A percentile compares a stretch with the other conserved stretches of the same genome.
Evolutionary conservation across 768 basidiomycete genomes (phyloP).

Genomic region (Pilatotrama ljubarskyi): DNA sequence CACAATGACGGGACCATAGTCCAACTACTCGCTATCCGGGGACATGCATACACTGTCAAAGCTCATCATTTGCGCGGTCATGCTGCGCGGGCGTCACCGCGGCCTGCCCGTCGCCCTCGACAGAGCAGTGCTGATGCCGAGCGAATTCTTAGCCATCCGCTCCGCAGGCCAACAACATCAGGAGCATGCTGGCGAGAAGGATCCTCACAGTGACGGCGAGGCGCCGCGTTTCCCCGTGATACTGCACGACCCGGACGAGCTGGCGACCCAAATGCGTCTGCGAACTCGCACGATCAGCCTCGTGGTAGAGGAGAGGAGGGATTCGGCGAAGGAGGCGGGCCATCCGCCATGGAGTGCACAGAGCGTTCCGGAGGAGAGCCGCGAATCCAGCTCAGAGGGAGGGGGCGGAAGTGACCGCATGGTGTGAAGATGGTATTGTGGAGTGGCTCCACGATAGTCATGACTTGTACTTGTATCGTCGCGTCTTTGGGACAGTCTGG

Average conservation of each 20-base stretch:
- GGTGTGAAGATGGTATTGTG: no score
- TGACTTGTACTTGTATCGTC: slow-evolving; percentile 4
- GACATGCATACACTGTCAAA: slow-evolving; percentile 81
- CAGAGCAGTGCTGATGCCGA: slow-evolving; percentile 32
- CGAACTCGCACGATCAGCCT: slow-evolving; percentile 19
- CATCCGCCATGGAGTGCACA: neutral
- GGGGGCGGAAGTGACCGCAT: neutral
- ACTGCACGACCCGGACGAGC: slow-evolving; percentile 7
- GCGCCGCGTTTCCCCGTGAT: neutral
- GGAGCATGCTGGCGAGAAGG: neutral
- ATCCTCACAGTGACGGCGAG: neutral
- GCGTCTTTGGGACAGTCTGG: neutral
- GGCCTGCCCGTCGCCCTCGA: slow-evolving; percentile 87
- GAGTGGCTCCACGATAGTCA: neutral
- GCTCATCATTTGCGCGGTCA: slow-evolving; percentile 80
- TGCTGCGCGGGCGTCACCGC: slow-evolving; percentile 92
- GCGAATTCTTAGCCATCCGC: slow-evolving; percentile 11
- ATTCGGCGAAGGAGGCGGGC: neutral
- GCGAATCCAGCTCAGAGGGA: neutral
- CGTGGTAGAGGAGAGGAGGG: slow-evolving; percentile 16
- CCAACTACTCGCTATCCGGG: slow-evolving; percentile 79
- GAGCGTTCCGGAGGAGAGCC: slow-evolving; percentile 2
- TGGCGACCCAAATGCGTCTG: slow-evolving; percentile 10
- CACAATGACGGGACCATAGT: slow-evolving; percentile 45
- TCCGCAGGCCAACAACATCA: neutral